Base-by-base conservation (phyloP, 164 flowering plant species). In the Nymphaea thermarum region DNA sequence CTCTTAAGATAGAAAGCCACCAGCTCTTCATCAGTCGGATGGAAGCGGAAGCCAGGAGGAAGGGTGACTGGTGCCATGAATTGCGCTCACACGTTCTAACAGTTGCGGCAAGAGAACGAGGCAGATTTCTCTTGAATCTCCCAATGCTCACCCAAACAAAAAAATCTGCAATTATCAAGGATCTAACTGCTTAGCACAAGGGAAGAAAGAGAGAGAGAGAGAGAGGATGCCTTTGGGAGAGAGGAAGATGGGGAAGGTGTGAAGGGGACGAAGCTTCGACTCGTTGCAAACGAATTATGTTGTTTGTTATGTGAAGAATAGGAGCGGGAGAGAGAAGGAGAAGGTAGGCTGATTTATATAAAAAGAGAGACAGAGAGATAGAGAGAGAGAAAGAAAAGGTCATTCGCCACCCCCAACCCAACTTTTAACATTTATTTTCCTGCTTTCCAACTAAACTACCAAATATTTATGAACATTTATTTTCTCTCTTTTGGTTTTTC, bases 1-100 rank as follows among this genome's bases (percentile, higher is more conserved):
- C 67, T 44, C 25, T 60, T 66, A 12, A 74, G 77, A 60, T 74
- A 74, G 68, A 70, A 71, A 43, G 65, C 55, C 4, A 74, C 67
- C 42, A 74, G 61, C 44, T 74, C 77, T 63, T 74, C 77, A 43
- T 74, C 77, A 2, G 77, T 74, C 25, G 77, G 77, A 44, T 74
- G 77, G 62, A 74, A 74, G 6, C 77, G 43, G 41, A 70, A 74
- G 3, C 76, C 76, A 0, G 76, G 76, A n/a, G 76, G 76, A 4
- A 72, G 71, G 43, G 66, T 64, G n/a, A 36, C 44, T 7, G 66
- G 66, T 6, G 44, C 43, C 66, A 36, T 42, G 11, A 61, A n/a
- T 61, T n/a, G 42, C 63, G 36, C 36, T 25, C 36, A 25, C 60
- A 8, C 16, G 16, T 55, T n/a, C 41, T 6, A 5, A 17, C 10